A percentile compares a stretch with the other conserved stretches of the same genome.
phyloP scores from a whole-genome alignment of 768 basidiomycete species.

The Phaffia australis region DNA sequence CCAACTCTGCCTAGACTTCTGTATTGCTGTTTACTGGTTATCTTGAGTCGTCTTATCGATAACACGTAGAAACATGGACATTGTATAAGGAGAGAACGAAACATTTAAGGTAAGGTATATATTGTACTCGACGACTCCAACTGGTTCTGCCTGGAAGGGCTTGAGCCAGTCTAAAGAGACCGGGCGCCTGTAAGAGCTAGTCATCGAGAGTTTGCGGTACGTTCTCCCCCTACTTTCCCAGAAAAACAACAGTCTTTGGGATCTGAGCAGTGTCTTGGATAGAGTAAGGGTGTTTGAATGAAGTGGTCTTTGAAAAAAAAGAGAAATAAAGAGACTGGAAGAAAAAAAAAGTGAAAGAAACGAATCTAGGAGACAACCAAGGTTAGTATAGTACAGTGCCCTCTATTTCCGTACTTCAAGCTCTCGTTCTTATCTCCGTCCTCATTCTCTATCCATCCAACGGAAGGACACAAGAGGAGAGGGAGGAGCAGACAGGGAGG shows the following conservation, averaged over 20 bases:
- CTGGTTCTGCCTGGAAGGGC: not conserved
- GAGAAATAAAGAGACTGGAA: not conserved
- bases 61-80: too few relatives aligned
- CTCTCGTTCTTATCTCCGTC: too few relatives aligned
- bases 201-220: not conserved
- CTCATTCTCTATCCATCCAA: not conserved
- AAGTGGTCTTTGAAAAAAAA: not conserved
- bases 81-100: too few relatives aligned
- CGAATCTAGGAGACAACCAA: not conserved
- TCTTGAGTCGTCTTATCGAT: too few relatives aligned
- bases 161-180: not conserved
- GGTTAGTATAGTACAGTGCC: not conserved
- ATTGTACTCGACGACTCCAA: not conserved
- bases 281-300: not conserved
- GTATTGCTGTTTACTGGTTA: too few relatives aligned
- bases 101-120: not conserved
- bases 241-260: not conserved
- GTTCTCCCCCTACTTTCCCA: not conserved
- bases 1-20: too few relatives aligned
- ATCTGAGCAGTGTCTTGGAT: not conserved
- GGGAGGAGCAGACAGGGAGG: not conserved
- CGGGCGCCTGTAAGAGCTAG: not conserved
- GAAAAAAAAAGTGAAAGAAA: not conserved
- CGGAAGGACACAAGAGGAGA: not conserved
- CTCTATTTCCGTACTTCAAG: not conserved